Evolutionary conservation across 257 asterid genomes (phyloP).

Genomic region (Henckelia pumila): DNA sequence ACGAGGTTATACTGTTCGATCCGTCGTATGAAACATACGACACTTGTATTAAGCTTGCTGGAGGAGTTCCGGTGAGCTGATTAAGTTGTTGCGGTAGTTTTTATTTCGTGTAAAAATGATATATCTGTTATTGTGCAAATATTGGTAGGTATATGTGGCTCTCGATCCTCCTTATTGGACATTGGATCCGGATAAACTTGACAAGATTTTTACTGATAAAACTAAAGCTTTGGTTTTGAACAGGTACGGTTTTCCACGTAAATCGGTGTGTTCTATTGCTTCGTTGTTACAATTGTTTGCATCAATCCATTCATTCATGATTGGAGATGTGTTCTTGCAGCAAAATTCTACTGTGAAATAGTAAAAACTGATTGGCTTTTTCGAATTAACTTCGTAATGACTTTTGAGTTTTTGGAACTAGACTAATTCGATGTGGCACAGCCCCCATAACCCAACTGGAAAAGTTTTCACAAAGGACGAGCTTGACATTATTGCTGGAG

Average conservation of each 20-base stretch:
- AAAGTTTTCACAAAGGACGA: conserved; percentile 73
- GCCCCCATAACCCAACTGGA: conserved; percentile 98
- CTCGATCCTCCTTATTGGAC: conserved; percentile 88
- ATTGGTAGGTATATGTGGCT: conserved; percentile 67
- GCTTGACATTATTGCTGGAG: conserved; percentile 82
- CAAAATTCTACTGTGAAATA: not conserved
- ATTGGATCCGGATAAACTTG: conserved; percentile 53
- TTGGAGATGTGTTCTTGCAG: not conserved
- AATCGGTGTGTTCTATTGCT: not conserved
- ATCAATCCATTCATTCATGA: not conserved
- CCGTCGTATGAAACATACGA: conserved; percentile 84
- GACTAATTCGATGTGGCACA: conserved; percentile 46
- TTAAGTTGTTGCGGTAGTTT: conserved; percentile 8
- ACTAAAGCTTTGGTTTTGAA: conserved; percentile 82
- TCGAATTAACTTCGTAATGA: too few relatives aligned
- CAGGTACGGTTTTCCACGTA: conserved; percentile 43
- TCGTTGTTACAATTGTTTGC: too few relatives aligned
- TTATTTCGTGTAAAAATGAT: not conserved
- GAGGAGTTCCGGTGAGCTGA: conserved; percentile 83
- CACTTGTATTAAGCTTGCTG: conserved; percentile 79
- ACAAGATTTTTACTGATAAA: conserved; percentile 48
- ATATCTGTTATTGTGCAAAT: conserved; percentile 18
- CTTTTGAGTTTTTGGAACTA: conserved; percentile 19
- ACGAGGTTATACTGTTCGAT: conserved; percentile 83
- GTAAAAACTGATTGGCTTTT: too few relatives aligned